Evolutionary conservation across 495 filamentous ascomycete species (phyloP).

Genomic region (Hypoxylon fuscum): DNA sequence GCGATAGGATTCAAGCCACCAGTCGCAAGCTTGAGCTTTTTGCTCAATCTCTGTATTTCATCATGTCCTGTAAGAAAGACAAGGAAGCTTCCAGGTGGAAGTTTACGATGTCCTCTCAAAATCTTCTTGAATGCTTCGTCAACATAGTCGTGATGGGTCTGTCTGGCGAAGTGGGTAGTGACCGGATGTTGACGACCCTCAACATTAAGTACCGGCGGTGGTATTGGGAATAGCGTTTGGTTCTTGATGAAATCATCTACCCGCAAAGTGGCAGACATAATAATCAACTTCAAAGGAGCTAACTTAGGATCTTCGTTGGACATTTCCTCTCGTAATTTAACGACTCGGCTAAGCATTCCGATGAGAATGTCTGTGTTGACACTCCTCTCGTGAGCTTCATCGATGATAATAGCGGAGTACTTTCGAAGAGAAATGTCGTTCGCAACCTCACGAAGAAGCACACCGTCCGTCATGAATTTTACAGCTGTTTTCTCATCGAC

Average conservation of each 20-base stretch:
- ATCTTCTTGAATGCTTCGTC: constrained; percentile 91
- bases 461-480: constrained; percentile 99
- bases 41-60: constrained; percentile 83
- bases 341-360: constrained; percentile 92
- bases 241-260: constrained; percentile 93
- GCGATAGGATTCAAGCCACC: constrained; percentile 58
- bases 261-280: constrained; percentile 96
- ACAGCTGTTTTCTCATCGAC: constrained; percentile 85
- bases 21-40: constrained; percentile 78
- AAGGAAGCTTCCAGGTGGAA: constrained; percentile 91
- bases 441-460: constrained; percentile 88
- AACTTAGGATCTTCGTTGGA: constrained; percentile 60
- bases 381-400: constrained; percentile 97
- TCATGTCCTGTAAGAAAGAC: constrained; percentile 96
- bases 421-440: constrained; percentile 91
- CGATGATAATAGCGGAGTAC: constrained; percentile 93
- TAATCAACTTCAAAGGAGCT: constrained; percentile 88
- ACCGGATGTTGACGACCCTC: constrained; percentile 96
- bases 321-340: constrained; percentile 69
- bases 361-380: constrained; percentile 98
- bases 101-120: constrained; percentile 84
- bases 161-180: constrained; percentile 85
- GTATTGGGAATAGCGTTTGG: constrained; percentile 74
- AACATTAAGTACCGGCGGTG: constrained; percentile 85
- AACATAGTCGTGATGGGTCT: constrained; percentile 86